Base-by-base conservation (phyloP, 306 rosid species). In the Begonia fuchsioides region DNA sequence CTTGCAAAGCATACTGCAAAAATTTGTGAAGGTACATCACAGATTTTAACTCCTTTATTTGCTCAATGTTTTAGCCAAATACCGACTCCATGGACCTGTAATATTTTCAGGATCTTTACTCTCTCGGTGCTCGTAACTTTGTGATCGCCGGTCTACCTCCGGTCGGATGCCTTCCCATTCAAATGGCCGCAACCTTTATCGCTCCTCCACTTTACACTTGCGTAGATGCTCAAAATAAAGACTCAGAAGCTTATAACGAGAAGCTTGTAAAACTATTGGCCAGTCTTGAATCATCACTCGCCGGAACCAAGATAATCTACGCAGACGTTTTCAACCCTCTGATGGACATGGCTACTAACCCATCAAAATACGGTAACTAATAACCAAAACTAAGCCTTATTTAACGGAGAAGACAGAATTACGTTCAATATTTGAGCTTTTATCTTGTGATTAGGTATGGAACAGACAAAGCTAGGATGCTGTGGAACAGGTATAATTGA, bases 131-230 rank as follows among this genome's bases (percentile, higher is more conserved):
- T 50, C 76, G 78, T 49, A 72, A 64, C 11, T 62, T 79, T n/a
- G 53, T 48, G 2, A 51, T 79, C 2, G n/a, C 54, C 5, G 87
- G 94, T 52, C 72, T 82, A 58, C 76, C 84, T 59, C 61, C 92
- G 3, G 51, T 77, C 17, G 94, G 96, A 17, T 82, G 94, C 68
- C 44, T 82, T 9, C 92, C 94, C 12, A 12, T 71, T 61, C 94
- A 87, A 69, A 65, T 79, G 40, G 70, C 32, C 6, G 8, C 43
- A 43, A 65, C 64, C 13, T 46, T 15, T 13, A 26, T 15, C 40
- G 2, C 3, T 35, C 53, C 47, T 16, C 50, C 45, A 14, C 59
- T 56, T 19, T 56, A 77, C 16, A 58, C 39, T 63, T 79, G 86
- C 18, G 15, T 68, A n/a, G 65, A 75, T 39, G 40, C 71, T 14